Evolutionary conservation across 768 basidiomycete species (phyloP).

Genomic region (Trametes sanguinea): DNA sequence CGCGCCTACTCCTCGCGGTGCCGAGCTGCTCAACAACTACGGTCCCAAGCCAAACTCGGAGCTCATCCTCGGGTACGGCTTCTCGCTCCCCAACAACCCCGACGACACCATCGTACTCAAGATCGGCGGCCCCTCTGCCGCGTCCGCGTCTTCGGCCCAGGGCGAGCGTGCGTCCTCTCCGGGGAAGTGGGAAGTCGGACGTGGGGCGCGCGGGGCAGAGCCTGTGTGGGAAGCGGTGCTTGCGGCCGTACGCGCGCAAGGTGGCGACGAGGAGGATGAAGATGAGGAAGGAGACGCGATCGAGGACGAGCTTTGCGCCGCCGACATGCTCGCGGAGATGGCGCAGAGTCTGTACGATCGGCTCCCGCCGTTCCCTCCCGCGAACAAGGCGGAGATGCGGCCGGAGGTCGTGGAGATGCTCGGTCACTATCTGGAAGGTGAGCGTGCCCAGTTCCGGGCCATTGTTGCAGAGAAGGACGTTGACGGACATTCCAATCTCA

Average conservation of each 20-base stretch:
- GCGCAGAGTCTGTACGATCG: constrained; percentile 49
- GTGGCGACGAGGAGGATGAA: constrained; percentile 29
- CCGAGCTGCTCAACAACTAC: constrained; percentile 88
- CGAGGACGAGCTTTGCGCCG: constrained; percentile 70
- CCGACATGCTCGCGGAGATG: constrained; percentile 70
- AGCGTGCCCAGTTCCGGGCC: not conserved
- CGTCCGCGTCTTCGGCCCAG: not conserved
- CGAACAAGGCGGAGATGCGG: constrained; percentile 39
- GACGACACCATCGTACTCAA: constrained; percentile 86
- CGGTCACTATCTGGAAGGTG: constrained; percentile 58
- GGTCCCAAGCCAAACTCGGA: constrained; percentile 90
- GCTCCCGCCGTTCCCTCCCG: constrained; percentile 43
- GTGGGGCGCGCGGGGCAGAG: constrained; percentile 53
- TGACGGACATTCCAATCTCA: constrained; percentile 24
- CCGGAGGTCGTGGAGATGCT: constrained; percentile 67
- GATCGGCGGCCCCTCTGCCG: constrained; percentile 50
- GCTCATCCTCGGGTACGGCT: constrained; percentile 90
- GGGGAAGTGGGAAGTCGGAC: constrained; percentile 63
- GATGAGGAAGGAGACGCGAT: constrained; percentile 33
- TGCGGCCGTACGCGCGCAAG: constrained; percentile 31
- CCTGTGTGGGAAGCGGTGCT: constrained; percentile 62
- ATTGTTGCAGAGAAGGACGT: too few species aligned
- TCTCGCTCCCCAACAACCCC: constrained; percentile 74
- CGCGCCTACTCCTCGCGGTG: constrained; percentile 38
- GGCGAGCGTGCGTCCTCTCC: constrained; percentile 21